phyloP scores from a whole-genome alignment of 73 alveolate species.

The Durusdinium trenchii region DNA sequence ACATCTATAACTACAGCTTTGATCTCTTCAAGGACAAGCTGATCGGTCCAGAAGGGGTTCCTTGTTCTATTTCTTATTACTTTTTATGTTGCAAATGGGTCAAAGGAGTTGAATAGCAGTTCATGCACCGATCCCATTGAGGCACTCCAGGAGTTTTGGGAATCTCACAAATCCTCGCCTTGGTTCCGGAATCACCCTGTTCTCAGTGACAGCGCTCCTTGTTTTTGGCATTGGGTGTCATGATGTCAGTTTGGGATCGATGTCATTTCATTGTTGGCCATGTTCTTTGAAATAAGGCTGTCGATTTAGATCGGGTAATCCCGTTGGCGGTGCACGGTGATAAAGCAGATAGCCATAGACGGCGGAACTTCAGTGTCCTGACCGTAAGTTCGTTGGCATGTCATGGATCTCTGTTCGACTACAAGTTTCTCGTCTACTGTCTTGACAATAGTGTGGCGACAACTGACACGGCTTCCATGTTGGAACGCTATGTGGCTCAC shows the following conservation, averaged over 20 bases:
- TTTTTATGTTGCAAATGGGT: not conserved
- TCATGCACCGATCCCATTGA: not conserved
- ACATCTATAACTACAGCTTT: not conserved
- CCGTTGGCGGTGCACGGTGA: conserved; percentile 37
- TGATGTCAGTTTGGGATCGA: too few relatives aligned
- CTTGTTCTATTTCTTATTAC: not conserved
- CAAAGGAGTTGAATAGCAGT: too few relatives aligned
- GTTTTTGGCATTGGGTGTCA: not conserved
- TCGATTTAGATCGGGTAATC: not conserved
- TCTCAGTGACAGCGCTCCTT: not conserved
- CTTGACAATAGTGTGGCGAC: not conserved
- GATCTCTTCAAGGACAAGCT: not conserved
- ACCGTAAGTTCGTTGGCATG: not conserved
- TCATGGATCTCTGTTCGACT: not conserved
- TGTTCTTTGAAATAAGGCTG: not conserved
- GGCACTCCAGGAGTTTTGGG: conserved; percentile 4
- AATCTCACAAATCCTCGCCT: not conserved
- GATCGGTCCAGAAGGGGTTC: not conserved
- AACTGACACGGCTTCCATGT: not conserved
- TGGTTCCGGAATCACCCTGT: conserved; percentile 33
- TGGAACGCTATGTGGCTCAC: conserved; percentile 4
- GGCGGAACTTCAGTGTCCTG: not conserved
- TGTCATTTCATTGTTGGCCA: not conserved
- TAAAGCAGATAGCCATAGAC: not conserved
- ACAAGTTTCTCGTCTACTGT: not conserved